phyloP scores from a whole-genome alignment of 352 stramenopile species.

The Pythium periplocum region DNA sequence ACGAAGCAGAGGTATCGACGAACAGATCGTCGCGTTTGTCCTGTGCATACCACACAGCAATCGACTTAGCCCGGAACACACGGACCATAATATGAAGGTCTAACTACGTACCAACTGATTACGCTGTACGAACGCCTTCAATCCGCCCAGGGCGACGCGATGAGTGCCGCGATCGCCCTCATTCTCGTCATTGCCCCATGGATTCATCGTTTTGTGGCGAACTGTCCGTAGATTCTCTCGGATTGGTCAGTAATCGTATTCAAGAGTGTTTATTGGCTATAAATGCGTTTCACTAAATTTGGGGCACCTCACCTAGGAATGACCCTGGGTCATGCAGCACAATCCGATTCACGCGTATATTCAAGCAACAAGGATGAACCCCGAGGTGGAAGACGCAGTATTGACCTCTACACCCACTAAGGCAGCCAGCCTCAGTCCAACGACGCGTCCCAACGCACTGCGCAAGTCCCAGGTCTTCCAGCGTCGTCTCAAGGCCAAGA shows the following conservation, averaged over 20 bases:
- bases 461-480: conserved; percentile 36
- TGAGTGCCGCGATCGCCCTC: conserved; percentile 4
- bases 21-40: neutral
- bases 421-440: too few species aligned
- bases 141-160: conserved; percentile 26
- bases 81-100: neutral
- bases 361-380: conserved; percentile 21
- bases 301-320: too few species aligned
- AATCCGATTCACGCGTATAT: too few species aligned
- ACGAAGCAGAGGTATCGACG: conserved; percentile 11
- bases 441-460: conserved; percentile 1
- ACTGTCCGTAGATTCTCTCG: too few species aligned
- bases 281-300: too few species aligned
- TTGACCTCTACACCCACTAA: too few species aligned
- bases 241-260: too few species aligned
- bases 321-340: too few species aligned
- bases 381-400: conserved; percentile 10
- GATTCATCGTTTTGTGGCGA: conserved; percentile 20
- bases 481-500: conserved; percentile 48
- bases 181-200: conserved; percentile 19
- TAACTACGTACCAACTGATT: conserved; percentile 21
- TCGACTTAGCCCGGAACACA: too few species aligned
- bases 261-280: too few species aligned
- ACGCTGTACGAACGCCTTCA: conserved; percentile 34
- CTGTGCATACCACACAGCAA: too few species aligned